Evolutionary conservation across 257 asterid species (phyloP).

Genomic region (Nicotiana tomentosiformis): DNA sequence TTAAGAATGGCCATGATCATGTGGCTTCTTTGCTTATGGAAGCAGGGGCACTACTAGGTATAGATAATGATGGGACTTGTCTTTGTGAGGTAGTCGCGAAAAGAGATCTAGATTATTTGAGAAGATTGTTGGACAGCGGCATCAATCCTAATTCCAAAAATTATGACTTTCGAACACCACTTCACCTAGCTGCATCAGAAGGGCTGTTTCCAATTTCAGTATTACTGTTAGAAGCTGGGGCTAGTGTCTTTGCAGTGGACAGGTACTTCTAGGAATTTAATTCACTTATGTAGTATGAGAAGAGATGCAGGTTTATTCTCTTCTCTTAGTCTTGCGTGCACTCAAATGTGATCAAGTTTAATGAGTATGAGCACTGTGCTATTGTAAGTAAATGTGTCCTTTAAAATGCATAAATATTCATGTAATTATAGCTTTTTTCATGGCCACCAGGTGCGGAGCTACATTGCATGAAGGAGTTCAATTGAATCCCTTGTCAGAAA

Average conservation of each 20-base stretch:
- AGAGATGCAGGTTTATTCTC: background rate
- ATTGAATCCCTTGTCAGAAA: no score
- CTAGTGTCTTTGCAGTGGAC: constrained; percentile 55
- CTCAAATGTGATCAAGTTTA: background rate
- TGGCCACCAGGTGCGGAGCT: background rate
- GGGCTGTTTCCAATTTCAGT: constrained; percentile 35
- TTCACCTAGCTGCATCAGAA: constrained; percentile 68
- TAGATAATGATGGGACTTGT: constrained; percentile 41
- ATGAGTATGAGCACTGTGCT: background rate
- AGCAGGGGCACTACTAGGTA: constrained; percentile 43
- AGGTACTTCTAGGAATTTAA: constrained; percentile 30
- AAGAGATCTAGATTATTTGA: constrained; percentile 35
- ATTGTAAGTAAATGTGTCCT: background rate
- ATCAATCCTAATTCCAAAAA: constrained; percentile 63
- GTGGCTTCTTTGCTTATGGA: constrained; percentile 42
- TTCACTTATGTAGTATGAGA: background rate
- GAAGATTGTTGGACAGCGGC: constrained; percentile 42
- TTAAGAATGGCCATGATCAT: constrained; percentile 46
- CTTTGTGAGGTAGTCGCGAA: constrained; percentile 57
- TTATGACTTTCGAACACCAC: constrained; percentile 59
- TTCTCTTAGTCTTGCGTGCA: background rate
- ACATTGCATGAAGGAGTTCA: no score
- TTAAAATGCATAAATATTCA: background rate
- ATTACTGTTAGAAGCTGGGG: constrained; percentile 53
- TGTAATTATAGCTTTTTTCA: background rate